A percentile compares a stretch with the other conserved stretches of the same genome.
These are phyloP conservation scores for Cryptosporidium felis DNA, from an alignment of 169 alveolate genomes.

Conservation along the genomic window DNA sequence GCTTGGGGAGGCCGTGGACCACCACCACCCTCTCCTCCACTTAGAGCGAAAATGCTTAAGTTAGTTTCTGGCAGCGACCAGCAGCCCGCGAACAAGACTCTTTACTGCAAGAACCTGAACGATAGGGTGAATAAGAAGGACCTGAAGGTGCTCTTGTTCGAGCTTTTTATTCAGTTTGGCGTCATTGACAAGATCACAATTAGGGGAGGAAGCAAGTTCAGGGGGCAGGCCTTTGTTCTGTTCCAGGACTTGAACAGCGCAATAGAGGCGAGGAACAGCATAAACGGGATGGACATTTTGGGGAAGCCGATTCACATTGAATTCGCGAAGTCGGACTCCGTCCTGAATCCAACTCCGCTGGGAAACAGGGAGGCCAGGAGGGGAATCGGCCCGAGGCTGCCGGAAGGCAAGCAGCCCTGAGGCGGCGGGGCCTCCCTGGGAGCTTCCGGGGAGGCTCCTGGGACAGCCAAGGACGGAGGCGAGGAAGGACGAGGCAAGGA, in stretches of 20 bases:
- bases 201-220: slow-evolving; percentile 37
- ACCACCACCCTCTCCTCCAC: no score
- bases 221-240: slow-evolving; percentile 63
- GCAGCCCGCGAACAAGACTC: slow-evolving; percentile 40
- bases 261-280: slow-evolving; percentile 29
- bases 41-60: slow-evolving; percentile 57
- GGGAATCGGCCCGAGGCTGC: no score
- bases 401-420: no score
- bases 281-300: slow-evolving; percentile 24
- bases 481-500: no score
- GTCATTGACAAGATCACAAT: slow-evolving; percentile 31
- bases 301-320: slow-evolving; percentile 56
- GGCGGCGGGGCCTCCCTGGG: no score
- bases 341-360: no score
- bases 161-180: slow-evolving; percentile 56
- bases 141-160: slow-evolving; percentile 14
- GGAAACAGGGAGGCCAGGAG: no score
- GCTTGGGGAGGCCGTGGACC: no score
- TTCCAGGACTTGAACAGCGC: slow-evolving; percentile 51
- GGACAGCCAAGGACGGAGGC: no score
- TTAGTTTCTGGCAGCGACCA: slow-evolving; percentile 37
- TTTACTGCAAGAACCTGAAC: slow-evolving; percentile 56
- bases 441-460: no score
- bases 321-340: slow-evolving; percentile 22
- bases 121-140: slow-evolving; percentile 52